These are phyloP conservation scores for Maudiozyma turicensis DNA, from an alignment of 805 yeast species.

Conservation along the genomic window DNA sequence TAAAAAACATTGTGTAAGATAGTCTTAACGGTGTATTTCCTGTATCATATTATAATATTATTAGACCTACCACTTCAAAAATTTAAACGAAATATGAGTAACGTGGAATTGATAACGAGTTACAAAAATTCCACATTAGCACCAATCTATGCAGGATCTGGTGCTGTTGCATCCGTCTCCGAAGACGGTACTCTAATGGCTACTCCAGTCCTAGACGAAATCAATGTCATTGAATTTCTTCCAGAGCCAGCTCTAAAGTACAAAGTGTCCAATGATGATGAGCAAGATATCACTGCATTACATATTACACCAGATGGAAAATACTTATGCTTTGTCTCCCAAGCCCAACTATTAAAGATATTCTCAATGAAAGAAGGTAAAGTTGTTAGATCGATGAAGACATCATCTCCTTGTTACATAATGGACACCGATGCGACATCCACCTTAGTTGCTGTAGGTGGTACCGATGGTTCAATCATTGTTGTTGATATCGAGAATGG, in stretches of 20 bases:
- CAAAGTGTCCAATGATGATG: constrained; percentile 71
- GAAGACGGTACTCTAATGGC: constrained; percentile 56
- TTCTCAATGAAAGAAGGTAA: constrained; percentile 32
- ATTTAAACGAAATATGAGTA: not conserved
- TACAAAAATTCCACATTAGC: constrained; percentile 38
- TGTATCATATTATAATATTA: too few relatives aligned
- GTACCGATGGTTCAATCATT: constrained; percentile 84
- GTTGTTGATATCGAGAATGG: constrained; percentile 91
- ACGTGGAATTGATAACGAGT: constrained; percentile 27
- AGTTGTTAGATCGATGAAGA: constrained; percentile 43
- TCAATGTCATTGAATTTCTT: constrained; percentile 54
- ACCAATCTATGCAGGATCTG: constrained; percentile 78
- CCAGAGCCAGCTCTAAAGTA: constrained; percentile 35
- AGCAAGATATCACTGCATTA: constrained; percentile 65
- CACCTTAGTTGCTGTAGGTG: constrained; percentile 84
- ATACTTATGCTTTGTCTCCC: constrained; percentile 63
- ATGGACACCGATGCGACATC: constrained; percentile 71
- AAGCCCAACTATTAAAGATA: constrained; percentile 71
- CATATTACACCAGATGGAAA: constrained; percentile 68
- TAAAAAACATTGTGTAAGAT: not conserved
- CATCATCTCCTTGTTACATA: constrained; percentile 75
- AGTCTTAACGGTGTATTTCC: too few relatives aligned
- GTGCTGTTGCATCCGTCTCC: constrained; percentile 63
- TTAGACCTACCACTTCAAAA: too few relatives aligned
- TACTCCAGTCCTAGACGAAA: constrained; percentile 70